phyloP scores from a whole-genome alignment of 1,284 basidiomycete genomes.

The Ganoderma sinense region DNA sequence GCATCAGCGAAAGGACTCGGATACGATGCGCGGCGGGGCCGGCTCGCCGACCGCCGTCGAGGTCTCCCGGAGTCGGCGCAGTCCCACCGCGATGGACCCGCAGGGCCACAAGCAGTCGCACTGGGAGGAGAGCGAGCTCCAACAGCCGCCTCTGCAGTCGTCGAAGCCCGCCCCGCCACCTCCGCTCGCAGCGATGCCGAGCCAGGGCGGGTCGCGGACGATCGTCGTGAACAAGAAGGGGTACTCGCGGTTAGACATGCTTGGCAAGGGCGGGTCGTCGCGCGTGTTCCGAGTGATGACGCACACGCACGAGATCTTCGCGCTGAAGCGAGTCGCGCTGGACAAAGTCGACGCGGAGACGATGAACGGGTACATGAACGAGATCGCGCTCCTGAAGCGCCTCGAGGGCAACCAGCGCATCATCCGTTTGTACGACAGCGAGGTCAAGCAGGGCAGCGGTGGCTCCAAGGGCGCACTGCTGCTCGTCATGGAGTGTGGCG shows the following conservation, averaged over 20 bases:
- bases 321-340: slow-evolving; percentile 88
- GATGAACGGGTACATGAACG: slow-evolving; percentile 92
- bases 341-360: slow-evolving; percentile 89
- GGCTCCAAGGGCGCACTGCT: slow-evolving; percentile 73
- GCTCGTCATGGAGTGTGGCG: slow-evolving; percentile 95
- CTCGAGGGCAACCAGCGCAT: slow-evolving; percentile 89
- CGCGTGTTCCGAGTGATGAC: slow-evolving; percentile 91
- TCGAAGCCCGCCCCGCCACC: background rate
- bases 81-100: slow-evolving; percentile 70
- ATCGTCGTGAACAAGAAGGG: slow-evolving; percentile 71
- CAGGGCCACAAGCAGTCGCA: slow-evolving; percentile 39
- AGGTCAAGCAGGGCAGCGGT: slow-evolving; percentile 70
- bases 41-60: slow-evolving; percentile 51
- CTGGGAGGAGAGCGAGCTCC: slow-evolving; percentile 22
- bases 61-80: slow-evolving; percentile 54
- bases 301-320: slow-evolving; percentile 79
- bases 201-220: slow-evolving; percentile 1
- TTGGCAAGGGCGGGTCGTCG: slow-evolving; percentile 94
- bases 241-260: slow-evolving; percentile 85
- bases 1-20: slow-evolving; percentile 75
- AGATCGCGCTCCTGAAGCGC: slow-evolving; percentile 88
- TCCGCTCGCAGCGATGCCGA: background rate
- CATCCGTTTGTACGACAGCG: slow-evolving; percentile 88
- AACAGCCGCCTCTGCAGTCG: slow-evolving; percentile 18
- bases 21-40: slow-evolving; percentile 59